Evolutionary conservation across 805 yeast species (phyloP), one percentile per base, ranked within the genome.

Genomic region (Saccharomycopsis sp.): DNA sequence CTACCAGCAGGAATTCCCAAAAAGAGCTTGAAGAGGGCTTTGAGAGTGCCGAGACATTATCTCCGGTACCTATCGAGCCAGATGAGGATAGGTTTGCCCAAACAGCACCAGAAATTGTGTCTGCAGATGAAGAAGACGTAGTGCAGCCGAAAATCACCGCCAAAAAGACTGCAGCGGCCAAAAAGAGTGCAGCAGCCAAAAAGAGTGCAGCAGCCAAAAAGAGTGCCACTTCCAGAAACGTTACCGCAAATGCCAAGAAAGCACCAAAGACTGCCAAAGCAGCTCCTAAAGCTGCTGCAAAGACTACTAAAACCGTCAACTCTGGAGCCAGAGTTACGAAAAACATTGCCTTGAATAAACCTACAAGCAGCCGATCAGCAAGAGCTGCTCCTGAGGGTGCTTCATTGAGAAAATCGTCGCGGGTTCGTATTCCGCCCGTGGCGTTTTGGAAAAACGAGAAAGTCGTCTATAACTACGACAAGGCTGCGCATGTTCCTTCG

Each of bases 391-490:
- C n/a, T n/a, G n/a, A n/a, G n/a, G n/a, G n/a, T n/a, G n/a, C n/a
- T n/a, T n/a, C n/a, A n/a, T n/a, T 80, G 1, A 75, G 96, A 62
- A 73, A 88, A 62, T 87, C 96, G 0, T 75, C 78, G 34, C 76
- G 97, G 64, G 79, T 81, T 0, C 79, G 80, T 61, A 77, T 87
- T 4, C 80, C 84, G 2, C 92, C 96, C 0, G 72, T 90, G 62
- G 91, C 89, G 1, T 87, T 78, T 67, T 90, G 97, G 97, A 80
- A 87, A 67, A 88, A 87, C 65, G 97, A 90, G 70, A 75, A 82
- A 60, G 79, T 87, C 34, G 79, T 87, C 2, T 90, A 87, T 65
- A 73, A 76, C 48, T 71, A 74, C 53, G 66, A 63, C 16, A 61
- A 67, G 2, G 63, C 63, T n/a, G 70, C 70, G 18, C 75, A 80